These are phyloP conservation scores for Forsythia suspensa DNA, from an alignment of 257 asterid species.

Conservation along the genomic window DNA sequence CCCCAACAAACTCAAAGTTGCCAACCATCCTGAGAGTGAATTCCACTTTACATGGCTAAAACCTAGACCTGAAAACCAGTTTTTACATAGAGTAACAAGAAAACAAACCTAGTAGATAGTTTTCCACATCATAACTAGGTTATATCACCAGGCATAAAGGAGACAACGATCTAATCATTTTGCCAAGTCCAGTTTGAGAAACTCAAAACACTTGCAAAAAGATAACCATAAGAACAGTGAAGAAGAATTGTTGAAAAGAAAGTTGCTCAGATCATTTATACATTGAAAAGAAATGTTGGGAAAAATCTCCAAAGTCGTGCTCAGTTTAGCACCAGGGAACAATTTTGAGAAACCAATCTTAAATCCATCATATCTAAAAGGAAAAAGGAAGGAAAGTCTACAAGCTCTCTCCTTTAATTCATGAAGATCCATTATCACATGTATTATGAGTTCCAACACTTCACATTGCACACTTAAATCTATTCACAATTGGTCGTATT, in stretches of 20 bases:
- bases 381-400: slow-evolving; percentile 16
- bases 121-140: not conserved
- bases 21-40: slow-evolving; percentile 46
- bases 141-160: slow-evolving; percentile 11
- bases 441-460: slow-evolving; percentile 21
- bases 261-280: slow-evolving; percentile 17
- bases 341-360: slow-evolving; percentile 26
- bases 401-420: slow-evolving; percentile 31
- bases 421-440: slow-evolving; percentile 17
- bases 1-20: slow-evolving; percentile 46
- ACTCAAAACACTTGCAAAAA: slow-evolving; percentile 3
- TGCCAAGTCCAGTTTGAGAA: slow-evolving; percentile 5
- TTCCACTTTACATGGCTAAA: slow-evolving; percentile 44
- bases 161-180: slow-evolving; percentile 13
- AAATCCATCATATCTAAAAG: slow-evolving; percentile 21
- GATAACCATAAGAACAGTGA: not conserved
- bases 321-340: slow-evolving; percentile 26
- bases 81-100: slow-evolving; percentile 21
- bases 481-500: slow-evolving; percentile 30
- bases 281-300: slow-evolving; percentile 7
- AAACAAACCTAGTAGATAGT: not conserved
- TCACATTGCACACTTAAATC: slow-evolving; percentile 24
- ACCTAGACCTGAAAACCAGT: slow-evolving; percentile 41
- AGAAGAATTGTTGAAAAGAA: not conserved
- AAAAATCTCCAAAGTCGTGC: not conserved